Evolutionary conservation across 2,329 filamentous ascomycete species (phyloP).

Genomic region (Orbilia javanica): DNA sequence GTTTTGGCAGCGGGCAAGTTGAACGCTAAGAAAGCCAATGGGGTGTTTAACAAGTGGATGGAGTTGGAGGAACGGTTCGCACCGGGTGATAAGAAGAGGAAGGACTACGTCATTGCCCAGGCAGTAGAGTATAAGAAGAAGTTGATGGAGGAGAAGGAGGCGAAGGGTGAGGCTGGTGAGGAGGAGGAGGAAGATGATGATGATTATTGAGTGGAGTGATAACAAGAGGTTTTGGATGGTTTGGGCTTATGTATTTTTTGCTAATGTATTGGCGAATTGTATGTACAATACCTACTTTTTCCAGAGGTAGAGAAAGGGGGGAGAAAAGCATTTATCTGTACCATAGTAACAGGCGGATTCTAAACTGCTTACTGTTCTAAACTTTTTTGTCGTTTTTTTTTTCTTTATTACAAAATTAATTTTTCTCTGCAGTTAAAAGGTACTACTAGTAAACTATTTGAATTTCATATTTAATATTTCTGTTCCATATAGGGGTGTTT

Average conservation of each 20-base stretch:
- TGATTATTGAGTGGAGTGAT: conserved; percentile 5
- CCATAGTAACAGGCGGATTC: conserved; percentile 15
- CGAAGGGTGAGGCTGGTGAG: conserved; percentile 14
- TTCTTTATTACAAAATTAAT: neutral
- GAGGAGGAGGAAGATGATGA: conserved; percentile 42
- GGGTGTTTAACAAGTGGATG: conserved; percentile 92
- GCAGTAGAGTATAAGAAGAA: conserved; percentile 78
- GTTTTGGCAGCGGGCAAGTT: conserved; percentile 76
- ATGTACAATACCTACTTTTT: neutral
- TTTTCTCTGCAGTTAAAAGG: neutral
- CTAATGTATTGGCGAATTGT: neutral
- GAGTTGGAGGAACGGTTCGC: conserved; percentile 81
- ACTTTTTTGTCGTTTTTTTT: neutral
- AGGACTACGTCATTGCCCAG: conserved; percentile 77
- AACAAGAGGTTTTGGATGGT: neutral
- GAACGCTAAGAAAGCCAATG: conserved; percentile 84
- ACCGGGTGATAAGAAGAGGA: conserved; percentile 75
- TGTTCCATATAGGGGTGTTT: neutral
- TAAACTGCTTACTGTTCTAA: no score
- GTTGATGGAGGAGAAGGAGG: conserved; percentile 66
- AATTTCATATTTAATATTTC: neutral
- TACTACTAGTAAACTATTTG: neutral
- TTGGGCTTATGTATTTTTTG: neutral
- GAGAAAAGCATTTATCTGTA: conserved; percentile 39
- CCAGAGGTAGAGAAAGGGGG: neutral